Conservation (phyloP, 2,329 filamentous ascomycete species). For the Diplocarpon rosae region DNA sequence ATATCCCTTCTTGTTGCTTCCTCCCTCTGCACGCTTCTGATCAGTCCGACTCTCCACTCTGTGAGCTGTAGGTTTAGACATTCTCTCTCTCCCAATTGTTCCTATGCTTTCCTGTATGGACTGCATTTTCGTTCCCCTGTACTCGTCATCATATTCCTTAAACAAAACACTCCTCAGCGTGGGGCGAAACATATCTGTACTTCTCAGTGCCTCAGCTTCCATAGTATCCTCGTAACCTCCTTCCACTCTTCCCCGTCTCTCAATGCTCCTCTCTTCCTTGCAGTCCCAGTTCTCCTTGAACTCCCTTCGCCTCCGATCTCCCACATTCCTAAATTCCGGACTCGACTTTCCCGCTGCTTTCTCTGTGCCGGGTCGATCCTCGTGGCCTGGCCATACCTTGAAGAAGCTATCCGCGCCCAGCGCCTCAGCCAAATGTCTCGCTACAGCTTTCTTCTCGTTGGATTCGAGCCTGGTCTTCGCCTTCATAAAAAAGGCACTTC, state of each 20-base stretch:
- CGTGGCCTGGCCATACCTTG: conserved; percentile 3
- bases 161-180: neutral
- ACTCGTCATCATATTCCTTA: neutral
- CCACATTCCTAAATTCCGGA: neutral
- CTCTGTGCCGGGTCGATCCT: neutral
- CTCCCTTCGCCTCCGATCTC: neutral
- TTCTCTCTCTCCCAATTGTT: neutral
- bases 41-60: too few species aligned
- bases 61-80: too few species aligned
- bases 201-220: conserved; percentile 1
- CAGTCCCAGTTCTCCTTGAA: conserved; percentile 2
- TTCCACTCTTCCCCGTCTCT: neutral
- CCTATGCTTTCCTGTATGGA: neutral
- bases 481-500: too few species aligned
- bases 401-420: neutral
- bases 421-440: neutral
- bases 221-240: conserved; percentile 6
- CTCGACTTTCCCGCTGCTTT: neutral
- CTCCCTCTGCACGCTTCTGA: too few species aligned
- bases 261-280: conserved; percentile 6
- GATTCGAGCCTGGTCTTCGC: neutral
- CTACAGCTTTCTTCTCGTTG: neutral
- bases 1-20: too few species aligned
- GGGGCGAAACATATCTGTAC: conserved; percentile 1
- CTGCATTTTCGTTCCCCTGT: neutral